Evolutionary conservation across 768 basidiomycete species (phyloP).

Genomic region (Antrodiella citrinella): DNA sequence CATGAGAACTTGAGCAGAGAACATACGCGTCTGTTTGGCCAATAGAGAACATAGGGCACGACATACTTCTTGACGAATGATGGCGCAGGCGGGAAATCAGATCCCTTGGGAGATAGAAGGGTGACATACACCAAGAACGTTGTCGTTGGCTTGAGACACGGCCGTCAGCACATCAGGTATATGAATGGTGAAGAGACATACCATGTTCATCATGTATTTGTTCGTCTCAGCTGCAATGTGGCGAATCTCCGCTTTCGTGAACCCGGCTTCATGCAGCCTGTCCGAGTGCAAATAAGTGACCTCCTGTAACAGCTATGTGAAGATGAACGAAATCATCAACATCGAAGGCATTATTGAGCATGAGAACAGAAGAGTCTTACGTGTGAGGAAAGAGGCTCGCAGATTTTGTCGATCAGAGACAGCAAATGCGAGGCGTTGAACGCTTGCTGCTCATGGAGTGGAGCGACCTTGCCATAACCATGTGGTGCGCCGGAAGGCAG

Average conservation of each 20-base stretch:
- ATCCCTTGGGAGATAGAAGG: slow-evolving; percentile 6
- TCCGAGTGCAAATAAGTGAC: background rate
- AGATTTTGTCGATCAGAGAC: slow-evolving; percentile 1
- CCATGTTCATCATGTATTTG: background rate
- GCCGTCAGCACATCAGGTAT: background rate
- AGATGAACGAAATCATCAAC: background rate
- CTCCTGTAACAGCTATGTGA: slow-evolving; percentile 3
- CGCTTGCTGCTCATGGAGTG: background rate
- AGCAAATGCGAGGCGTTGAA: background rate
- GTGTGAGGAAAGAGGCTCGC: background rate
- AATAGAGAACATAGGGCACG: slow-evolving; percentile 5
- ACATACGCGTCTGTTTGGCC: slow-evolving; percentile 4
- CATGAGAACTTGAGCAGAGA: too few relatives aligned
- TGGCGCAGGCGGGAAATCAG: slow-evolving; percentile 10
- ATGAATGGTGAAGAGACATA: background rate
- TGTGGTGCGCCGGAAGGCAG: background rate
- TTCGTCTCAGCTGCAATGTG: background rate
- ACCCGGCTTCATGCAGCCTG: background rate
- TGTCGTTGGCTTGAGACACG: slow-evolving; percentile 4
- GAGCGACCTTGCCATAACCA: slow-evolving; percentile 1
- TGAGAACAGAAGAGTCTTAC: background rate
- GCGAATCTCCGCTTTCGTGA: background rate
- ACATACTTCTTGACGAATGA: slow-evolving; percentile 7
- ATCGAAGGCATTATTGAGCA: background rate
- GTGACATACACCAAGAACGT: slow-evolving; percentile 9